phyloP scores from a whole-genome alignment of 2,329 filamentous ascomycete genomes.

The Emericellopsis atlantica region DNA sequence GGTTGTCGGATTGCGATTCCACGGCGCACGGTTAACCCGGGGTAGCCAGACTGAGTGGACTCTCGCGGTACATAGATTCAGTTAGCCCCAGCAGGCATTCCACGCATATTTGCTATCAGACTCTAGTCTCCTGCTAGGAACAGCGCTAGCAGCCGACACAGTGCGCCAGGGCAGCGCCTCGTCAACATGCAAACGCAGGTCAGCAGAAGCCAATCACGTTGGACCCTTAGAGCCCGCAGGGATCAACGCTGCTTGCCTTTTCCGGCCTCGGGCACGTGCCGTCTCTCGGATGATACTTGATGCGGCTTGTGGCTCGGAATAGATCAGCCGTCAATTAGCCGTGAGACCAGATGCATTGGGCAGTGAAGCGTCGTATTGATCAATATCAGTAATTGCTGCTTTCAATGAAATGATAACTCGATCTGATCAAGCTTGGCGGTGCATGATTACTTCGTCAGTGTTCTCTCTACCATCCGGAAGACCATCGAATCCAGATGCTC shows the following conservation, averaged over 20 bases:
- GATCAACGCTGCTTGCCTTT: constrained; percentile 1
- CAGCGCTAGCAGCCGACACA: background rate
- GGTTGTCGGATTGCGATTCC: constrained; percentile 1
- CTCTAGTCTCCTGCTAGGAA: background rate
- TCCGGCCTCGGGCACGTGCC: constrained; percentile 1
- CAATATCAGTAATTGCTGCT: too few relatives aligned
- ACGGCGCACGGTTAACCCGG: constrained; percentile 2
- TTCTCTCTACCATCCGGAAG: background rate
- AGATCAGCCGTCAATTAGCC: too few relatives aligned
- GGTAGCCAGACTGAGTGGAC: background rate
- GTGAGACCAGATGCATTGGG: too few relatives aligned
- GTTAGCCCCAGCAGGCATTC: background rate
- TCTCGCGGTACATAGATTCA: background rate
- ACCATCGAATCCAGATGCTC: background rate
- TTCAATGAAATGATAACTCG: too few relatives aligned
- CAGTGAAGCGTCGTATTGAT: too few relatives aligned
- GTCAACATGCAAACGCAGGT: background rate
- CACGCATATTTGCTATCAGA: background rate
- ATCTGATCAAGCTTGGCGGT: too few relatives aligned
- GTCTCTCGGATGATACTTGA: background rate
- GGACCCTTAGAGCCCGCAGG: background rate
- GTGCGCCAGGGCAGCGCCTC: background rate
- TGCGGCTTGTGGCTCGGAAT: background rate
- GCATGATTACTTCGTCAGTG: background rate
- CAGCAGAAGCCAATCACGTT: background rate